These are phyloP conservation scores for Cyberlindnera xishuangbannaensis DNA, from an alignment of 805 yeast species.

Conservation along the genomic window DNA sequence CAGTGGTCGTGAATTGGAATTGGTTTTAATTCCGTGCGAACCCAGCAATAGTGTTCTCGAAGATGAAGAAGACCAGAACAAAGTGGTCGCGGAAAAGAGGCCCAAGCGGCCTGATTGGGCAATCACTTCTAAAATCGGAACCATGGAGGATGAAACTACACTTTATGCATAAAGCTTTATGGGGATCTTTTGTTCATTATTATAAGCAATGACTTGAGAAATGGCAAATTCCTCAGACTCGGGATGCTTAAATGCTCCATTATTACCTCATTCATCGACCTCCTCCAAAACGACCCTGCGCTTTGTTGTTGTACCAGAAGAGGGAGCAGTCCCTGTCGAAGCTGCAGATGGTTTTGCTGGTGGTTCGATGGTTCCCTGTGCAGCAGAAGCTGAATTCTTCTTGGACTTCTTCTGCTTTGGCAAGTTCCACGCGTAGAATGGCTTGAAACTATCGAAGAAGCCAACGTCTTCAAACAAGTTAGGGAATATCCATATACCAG, in stretches of 20 bases:
- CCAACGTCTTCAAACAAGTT: conserved; percentile 95
- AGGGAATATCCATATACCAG: conserved; percentile 95
- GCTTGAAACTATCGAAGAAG: conserved; percentile 84
- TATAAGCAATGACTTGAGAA: too few relatives aligned
- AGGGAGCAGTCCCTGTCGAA: conserved; percentile 3
- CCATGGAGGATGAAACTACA: too few relatives aligned
- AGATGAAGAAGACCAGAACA: background rate
- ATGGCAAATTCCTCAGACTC: too few relatives aligned
- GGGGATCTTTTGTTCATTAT: too few relatives aligned
- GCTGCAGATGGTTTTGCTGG: conserved; percentile 5
- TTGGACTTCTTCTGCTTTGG: conserved; percentile 24
- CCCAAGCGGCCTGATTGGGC: too few relatives aligned
- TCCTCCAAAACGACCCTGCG: conserved; percentile 29
- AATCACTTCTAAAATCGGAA: too few relatives aligned
- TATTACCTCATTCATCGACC: conserved; percentile 19
- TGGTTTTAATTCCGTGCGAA: too few relatives aligned
- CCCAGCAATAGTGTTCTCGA: background rate
- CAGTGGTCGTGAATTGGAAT: too few relatives aligned
- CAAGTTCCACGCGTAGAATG: conserved; percentile 54
- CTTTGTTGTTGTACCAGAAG: conserved; percentile 5
- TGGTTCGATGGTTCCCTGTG: conserved; percentile 1
- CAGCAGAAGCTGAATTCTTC: conserved; percentile 14
- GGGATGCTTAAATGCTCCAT: too few relatives aligned
- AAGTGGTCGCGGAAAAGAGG: too few relatives aligned
- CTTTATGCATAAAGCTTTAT: too few relatives aligned